Evolutionary conservation across 139 green algal genomes (phyloP), one percentile per base, ranked within the genome.

Genomic region (Penium margaritaceum): DNA sequence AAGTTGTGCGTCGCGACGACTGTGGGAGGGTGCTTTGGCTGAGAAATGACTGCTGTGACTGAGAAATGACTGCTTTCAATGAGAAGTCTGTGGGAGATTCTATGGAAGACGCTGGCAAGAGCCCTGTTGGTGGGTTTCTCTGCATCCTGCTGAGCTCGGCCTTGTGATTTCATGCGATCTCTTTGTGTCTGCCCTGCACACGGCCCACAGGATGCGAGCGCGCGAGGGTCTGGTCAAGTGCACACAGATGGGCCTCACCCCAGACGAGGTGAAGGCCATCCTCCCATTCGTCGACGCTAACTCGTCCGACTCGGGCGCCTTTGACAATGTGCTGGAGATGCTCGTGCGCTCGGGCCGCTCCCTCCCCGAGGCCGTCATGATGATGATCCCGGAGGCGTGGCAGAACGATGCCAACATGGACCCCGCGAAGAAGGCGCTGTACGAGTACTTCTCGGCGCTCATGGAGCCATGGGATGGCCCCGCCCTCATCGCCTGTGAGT

Each of bases 381-480:
- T 97, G 86, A 89, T 97, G 63, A 96, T 97, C 76, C 92, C 92
- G 1, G 92, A 97, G 84, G 92, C 92, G 17, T 83, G 77, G 78
- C 79, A 86, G 68, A 86, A 86, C 55, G 81, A 85, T 55, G 14
- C n/a, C 30, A 41, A 68, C 65, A 86, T 86, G 81, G 68, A 79
- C 43, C 29, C 35, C 77, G 87, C 89, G 27, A 90, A 90, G 74
- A 88, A 87, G 35, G 88, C 89, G 66, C 96, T 96, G 61, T 97
- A 97, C 88, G 81, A 88, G 63, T 97, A 91, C 78, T 80, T 90
- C 76, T 89, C 77, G n/a, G 84, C 89, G 29, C 85, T 97, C 61
- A 96, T 97, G 90, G 92, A 97, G 89, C 92, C 92, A 1, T 97
- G 92, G 92, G 92, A 97, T 71, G 92, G 92, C 41, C 92, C 92